These are phyloP conservation scores for Sclerotiophoma versabilis DNA, from an alignment of 2,329 filamentous ascomycete genomes.

Conservation along the genomic window DNA sequence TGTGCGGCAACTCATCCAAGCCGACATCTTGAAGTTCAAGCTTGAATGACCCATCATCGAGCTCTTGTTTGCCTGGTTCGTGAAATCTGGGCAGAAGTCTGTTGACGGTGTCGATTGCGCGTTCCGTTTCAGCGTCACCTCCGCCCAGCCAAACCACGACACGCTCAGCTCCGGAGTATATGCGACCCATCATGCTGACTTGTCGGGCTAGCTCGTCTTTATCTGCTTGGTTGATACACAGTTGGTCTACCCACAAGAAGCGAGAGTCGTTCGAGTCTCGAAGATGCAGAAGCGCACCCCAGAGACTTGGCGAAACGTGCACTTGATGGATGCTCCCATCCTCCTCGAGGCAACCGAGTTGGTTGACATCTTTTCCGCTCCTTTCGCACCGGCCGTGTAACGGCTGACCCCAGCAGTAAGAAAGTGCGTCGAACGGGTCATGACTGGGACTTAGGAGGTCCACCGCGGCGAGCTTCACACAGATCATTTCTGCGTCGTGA, in stretches of 20 bases:
- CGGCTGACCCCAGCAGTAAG: background rate
- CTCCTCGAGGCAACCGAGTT: background rate
- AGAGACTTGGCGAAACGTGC: background rate
- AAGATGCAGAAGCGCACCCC: background rate
- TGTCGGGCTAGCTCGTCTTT: background rate
- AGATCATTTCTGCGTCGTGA: background rate
- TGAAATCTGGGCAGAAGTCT: background rate
- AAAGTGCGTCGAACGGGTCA: background rate
- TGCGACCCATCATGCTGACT: background rate
- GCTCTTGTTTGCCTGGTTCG: background rate
- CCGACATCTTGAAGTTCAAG: background rate
- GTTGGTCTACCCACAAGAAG: background rate
- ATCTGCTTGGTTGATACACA: background rate
- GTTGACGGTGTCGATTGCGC: background rate
- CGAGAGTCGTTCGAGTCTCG: background rate
- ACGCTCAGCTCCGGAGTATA: background rate
- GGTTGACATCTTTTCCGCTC: too few relatives aligned
- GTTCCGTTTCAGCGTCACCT: background rate
- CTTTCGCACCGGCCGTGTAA: background rate
- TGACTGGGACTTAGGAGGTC: background rate
- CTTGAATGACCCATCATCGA: background rate
- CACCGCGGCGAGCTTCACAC: background rate
- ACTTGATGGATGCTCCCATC: background rate
- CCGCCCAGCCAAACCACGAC: background rate
- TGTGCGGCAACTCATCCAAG: background rate